Conservation (phyloP, 2,329 filamentous ascomycete genomes). For the Fusarium compactum region DNA sequence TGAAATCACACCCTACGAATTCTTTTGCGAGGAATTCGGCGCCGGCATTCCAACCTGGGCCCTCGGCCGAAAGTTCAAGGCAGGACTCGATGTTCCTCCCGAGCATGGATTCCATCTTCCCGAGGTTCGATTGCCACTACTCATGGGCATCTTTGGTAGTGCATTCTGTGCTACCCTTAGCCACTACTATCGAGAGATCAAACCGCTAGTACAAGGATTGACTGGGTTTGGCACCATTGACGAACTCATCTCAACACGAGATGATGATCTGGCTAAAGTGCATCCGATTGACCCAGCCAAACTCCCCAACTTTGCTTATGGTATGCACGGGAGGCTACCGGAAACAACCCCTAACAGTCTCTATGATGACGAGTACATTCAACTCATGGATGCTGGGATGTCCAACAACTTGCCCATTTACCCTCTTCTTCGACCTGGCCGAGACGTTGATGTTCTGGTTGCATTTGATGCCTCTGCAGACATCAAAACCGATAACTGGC, state of each 20-base stretch:
- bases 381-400: conserved; percentile 98
- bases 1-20: conserved; percentile 93
- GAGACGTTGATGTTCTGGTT: conserved; percentile 89
- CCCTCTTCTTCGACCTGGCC: conserved; percentile 86
- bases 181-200: conserved; percentile 94
- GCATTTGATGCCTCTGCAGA: conserved; percentile 96
- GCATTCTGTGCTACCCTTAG: conserved; percentile 96
- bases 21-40: conserved; percentile 92
- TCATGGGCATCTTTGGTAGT: conserved; percentile 96
- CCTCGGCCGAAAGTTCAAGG: conserved; percentile 83
- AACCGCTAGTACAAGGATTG: conserved; percentile 81
- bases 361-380: conserved; percentile 76
- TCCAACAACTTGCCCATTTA: conserved; percentile 98
- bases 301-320: conserved; percentile 89
- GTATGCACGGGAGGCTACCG: conserved; percentile 81
- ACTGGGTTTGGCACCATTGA: conserved; percentile 83
- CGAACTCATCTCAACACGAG: conserved; percentile 82
- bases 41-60: conserved; percentile 97
- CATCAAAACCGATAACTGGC: conserved; percentile 94
- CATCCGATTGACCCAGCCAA: conserved; percentile 94
- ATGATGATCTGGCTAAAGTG: conserved; percentile 87
- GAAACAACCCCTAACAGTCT: conserved; percentile 82
- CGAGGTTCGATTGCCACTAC: conserved; percentile 83
- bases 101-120: conserved; percentile 79
- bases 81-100: conserved; percentile 66